Base-by-base conservation (phyloP, 2,329 filamentous ascomycete species). In the Fusarium secorum region DNA sequence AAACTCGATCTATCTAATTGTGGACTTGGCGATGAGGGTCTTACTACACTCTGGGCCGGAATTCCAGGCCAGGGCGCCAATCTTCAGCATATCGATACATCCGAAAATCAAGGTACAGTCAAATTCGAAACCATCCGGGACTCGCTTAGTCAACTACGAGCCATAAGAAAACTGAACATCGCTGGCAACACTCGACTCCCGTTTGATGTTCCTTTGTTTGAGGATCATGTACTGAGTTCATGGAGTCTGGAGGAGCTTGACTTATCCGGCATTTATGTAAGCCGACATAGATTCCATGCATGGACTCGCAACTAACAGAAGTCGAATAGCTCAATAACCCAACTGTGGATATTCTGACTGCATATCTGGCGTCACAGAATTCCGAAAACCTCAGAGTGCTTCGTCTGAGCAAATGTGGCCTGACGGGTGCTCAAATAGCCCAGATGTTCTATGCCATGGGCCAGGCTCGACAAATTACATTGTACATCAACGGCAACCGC, bases 241-340 rank as follows among this genome's bases (percentile, higher is more conserved):
- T 85, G 84, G 81, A 78, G 79, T n/a, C 79, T 89, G 28, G 84
- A 87, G 72, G 85, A 87, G 62, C 77, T 89, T 20, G 83, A 89
- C 67, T 77, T 89, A 32, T 88, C 87, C 5, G 83, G 84, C 9
- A 88, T 86, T 76, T 84, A 84, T 79, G 85, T 87, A 76, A 68
- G 81, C 63, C 26, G 17, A 36, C n/a, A 9, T 35, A 4, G 5
- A 4, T 41, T 32, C 46, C 6, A 28, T 32, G 14, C 9, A n/a
- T 33, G 39, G 15, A 32, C 32, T 18, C 17, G 36, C 39, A 26
- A 28, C 64, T 74, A 65, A 75, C 69, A 44, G 52, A 24, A 36
- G 5, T 22, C 26, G 5, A 11, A 30, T 30, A 73, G 85, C 77
- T 87, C 38, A 87, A 87, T 58, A 81, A 84, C 44, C 83, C 83